Evolutionary conservation across 1,284 basidiomycete genomes (phyloP), one percentile per base, ranked within the genome.

Genomic region (Leucoagaricus sp.): DNA sequence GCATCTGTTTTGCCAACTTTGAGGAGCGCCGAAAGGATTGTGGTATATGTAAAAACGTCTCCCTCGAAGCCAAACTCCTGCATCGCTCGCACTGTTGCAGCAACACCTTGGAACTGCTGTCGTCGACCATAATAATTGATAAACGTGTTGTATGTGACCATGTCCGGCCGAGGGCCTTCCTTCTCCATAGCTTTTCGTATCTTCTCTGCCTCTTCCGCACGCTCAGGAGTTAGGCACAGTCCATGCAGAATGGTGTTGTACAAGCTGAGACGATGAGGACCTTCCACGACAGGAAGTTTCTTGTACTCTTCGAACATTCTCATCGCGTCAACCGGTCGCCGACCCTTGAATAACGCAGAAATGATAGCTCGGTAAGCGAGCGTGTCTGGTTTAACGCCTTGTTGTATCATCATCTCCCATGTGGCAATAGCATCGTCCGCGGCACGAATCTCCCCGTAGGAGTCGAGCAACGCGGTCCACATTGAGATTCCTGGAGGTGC

Each of bases 21-120:
- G 31, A 90, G 79, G 55, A 94, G 68, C 1, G 89, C 87, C 23
- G 86, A 83, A 10, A 94, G 83, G 26, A 95, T 79, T 3, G 86
- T 91, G 2, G 92, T 91, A 69, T 87, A 95, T 0, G 88, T 94
- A 69, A 87, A 84, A 4, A 87, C 83, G 65, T 95, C 91, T 7
- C 90, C 90, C 9, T 69, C 63, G 31, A 94, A 65, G 0, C 77
- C 78, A 1, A 72, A 74, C 3, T 74, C 70, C 19, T 77, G 72
- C 72, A 93, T 83, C 42, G 73, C 72, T 57, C 82, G 78, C 21
- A 95, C 71, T 19, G 82, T 68, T 17, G 65, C 59, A 13, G 84
- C 83, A 59, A 94, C 68, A 5, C 72, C 70, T 56, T 79, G 78
- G 64, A 91, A 78, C 64, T 94, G 81, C 21, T 77, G 78, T 42